Evolutionary conservation across 306 rosid genomes (phyloP), one percentile per base, ranked within the genome.

Genomic region (Prunus kanzakura): DNA sequence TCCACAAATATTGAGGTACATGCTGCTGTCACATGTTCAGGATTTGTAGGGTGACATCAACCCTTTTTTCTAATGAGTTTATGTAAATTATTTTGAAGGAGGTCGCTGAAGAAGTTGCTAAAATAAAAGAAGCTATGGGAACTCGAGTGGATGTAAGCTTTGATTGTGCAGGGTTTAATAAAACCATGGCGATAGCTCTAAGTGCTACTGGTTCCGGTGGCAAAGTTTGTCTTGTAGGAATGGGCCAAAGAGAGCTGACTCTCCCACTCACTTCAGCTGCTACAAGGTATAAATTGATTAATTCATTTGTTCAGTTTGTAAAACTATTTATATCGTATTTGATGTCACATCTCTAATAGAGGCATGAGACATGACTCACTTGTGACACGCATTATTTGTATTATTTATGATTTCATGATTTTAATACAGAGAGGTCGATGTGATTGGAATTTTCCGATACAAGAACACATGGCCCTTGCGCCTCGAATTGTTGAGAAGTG

Each of bases 401-500:
- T 29, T 32, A 12, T 38, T 35, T 41, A 13, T 23, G 11, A 4
- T 45, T 56, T 51, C 41, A 1, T 22, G 47, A 51, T 67, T 43
- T 60, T 13, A 32, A 58, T 50, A 3, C 46, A 82, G 84, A 76
- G 88, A 85, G 55, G 73, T 82, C 2, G 80, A 85, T 79, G 69
- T 82, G 13, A 76, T 79, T 35, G 88, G 88, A 20, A 60, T 85
- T 72, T 85, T 82, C 75, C 75, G 88, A 47, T 85, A 85, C 49
- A 76, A 80, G 72, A 82, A 85, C 62, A 85, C 86, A 38, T 85
- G 88, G 84, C 88, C 88, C 0, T 75, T 85, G 50, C 79, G 88
- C 86, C 74, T 85, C 13, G 88, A 85, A 73, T 50, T 85, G 60
- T 51, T 85, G 72, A 62, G 77, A 67, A 72, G 80, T 11, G 80